phyloP scores from a whole-genome alignment of 495 filamentous ascomycete species.

The Xanthoparmelia taractica region DNA sequence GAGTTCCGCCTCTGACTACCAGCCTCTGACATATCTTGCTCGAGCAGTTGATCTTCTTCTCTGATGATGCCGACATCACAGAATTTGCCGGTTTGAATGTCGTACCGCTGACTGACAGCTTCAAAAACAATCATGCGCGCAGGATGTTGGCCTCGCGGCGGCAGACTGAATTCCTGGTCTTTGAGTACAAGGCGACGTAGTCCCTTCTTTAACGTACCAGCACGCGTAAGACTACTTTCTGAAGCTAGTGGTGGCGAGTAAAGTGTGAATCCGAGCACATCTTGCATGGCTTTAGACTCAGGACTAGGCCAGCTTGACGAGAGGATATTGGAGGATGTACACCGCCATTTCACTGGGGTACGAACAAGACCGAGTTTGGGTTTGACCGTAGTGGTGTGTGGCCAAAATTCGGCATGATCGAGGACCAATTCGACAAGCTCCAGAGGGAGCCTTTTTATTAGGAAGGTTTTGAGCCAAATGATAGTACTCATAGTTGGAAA shows the following conservation, averaged over 20 bases:
- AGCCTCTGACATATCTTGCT: not conserved
- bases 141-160: not conserved
- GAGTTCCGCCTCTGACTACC: not conserved
- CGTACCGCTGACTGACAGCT: not conserved
- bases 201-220: not conserved
- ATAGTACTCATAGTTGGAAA: constrained; percentile 1
- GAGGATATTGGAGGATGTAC: not conserved
- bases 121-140: constrained; percentile 1
- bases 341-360: not conserved
- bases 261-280: not conserved
- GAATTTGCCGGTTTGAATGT: not conserved
- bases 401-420: constrained; percentile 1
- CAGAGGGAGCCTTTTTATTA: not conserved
- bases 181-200: not conserved
- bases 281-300: not conserved
- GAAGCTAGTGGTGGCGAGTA: constrained; percentile 3
- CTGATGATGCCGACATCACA: constrained; percentile 2
- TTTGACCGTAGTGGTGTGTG: not conserved
- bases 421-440: constrained; percentile 1
- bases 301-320: not conserved
- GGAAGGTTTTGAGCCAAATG: not conserved
- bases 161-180: not conserved
- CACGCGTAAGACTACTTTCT: not conserved
- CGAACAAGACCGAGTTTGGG: not conserved
- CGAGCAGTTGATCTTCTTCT: not conserved